Evolutionary conservation across 2,329 filamentous ascomycete genomes (phyloP).

Genomic region (Dothidotthia symphoricarpi): DNA sequence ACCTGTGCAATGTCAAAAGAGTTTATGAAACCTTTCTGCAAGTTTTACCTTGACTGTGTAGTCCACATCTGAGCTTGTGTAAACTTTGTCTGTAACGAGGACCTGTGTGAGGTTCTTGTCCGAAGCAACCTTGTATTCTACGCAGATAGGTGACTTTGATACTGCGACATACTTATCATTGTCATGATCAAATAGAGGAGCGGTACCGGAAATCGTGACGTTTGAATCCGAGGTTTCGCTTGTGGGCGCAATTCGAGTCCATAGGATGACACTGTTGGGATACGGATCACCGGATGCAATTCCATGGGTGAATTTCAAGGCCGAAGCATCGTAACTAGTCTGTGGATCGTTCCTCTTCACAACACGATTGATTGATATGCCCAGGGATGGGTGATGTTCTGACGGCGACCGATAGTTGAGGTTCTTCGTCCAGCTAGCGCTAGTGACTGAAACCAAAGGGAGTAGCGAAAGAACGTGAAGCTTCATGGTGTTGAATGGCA

Average conservation of each 20-base stretch:
- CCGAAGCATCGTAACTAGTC: slow-evolving; percentile 19
- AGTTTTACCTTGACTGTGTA: slow-evolving; percentile 67
- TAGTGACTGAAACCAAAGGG: slow-evolving; percentile 14
- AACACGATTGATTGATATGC: slow-evolving; percentile 63
- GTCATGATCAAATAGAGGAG: slow-evolving; percentile 54
- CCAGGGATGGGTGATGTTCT: slow-evolving; percentile 60
- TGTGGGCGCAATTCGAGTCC: slow-evolving; percentile 41
- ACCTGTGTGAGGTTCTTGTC: slow-evolving; percentile 50
- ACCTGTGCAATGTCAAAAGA: slow-evolving; percentile 46
- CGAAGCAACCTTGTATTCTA: slow-evolving; percentile 61
- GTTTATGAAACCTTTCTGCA: neutral
- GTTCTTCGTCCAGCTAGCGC: slow-evolving; percentile 47
- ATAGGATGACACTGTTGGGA: slow-evolving; percentile 40
- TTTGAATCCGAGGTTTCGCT: slow-evolving; percentile 44
- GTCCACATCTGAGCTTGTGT: slow-evolving; percentile 71
- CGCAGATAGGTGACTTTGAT: slow-evolving; percentile 63
- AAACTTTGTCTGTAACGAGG: slow-evolving; percentile 59
- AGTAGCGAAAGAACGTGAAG: slow-evolving; percentile 25
- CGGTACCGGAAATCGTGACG: slow-evolving; percentile 56
- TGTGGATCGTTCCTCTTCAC: slow-evolving; percentile 50
- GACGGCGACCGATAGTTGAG: slow-evolving; percentile 69
- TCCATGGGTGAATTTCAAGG: slow-evolving; percentile 46
- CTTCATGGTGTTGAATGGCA: slow-evolving; percentile 22
- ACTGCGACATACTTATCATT: slow-evolving; percentile 53
- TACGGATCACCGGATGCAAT: slow-evolving; percentile 50